Percentiles rank a stretch among this genome's conserved stretches.
Conservation (phyloP, 2,329 filamentous ascomycete species). For the Rosellinia necatrix region DNA sequence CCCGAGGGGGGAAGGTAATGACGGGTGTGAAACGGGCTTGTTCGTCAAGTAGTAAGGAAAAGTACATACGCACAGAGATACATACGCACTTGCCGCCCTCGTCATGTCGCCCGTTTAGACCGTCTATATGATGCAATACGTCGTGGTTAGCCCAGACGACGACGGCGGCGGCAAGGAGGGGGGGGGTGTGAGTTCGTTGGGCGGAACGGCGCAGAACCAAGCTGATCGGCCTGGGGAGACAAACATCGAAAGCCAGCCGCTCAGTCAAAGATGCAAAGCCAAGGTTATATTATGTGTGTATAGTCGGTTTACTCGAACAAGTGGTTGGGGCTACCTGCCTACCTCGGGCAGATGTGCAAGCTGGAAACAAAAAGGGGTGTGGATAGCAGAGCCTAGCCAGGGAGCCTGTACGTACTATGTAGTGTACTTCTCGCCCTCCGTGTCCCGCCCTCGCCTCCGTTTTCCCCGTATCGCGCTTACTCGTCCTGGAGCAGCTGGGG, state of each 20-base stretch:
- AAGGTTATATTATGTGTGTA: constrained; percentile 9
- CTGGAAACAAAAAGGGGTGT: constrained; percentile 17
- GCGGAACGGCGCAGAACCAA: constrained; percentile 12
- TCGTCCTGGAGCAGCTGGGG: constrained; percentile 9
- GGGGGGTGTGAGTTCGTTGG: constrained; percentile 9
- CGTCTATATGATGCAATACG: neutral
- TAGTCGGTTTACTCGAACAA: constrained; percentile 5
- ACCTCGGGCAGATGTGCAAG: constrained; percentile 21
- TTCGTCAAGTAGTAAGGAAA: constrained; percentile 24
- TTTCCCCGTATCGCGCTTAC: constrained; percentile 19
- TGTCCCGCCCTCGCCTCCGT: too few relatives aligned
- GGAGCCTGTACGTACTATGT: neutral
- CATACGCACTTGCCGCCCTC: neutral
- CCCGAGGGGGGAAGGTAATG: constrained; percentile 12
- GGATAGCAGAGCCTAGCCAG: constrained; percentile 9
- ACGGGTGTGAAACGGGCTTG: constrained; percentile 28
- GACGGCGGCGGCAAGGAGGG: neutral
- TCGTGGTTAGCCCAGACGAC: too few relatives aligned
- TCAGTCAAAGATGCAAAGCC: too few relatives aligned
- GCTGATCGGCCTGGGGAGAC: constrained; percentile 4
- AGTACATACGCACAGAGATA: neutral
- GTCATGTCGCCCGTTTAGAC: constrained; percentile 9
- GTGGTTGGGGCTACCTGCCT: constrained; percentile 23
- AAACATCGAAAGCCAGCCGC: neutral
- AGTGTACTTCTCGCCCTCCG: constrained; percentile 18